These are phyloP conservation scores for Phylloporus sp. DNA, from an alignment of 1,284 basidiomycete species.

Conservation along the genomic window DNA sequence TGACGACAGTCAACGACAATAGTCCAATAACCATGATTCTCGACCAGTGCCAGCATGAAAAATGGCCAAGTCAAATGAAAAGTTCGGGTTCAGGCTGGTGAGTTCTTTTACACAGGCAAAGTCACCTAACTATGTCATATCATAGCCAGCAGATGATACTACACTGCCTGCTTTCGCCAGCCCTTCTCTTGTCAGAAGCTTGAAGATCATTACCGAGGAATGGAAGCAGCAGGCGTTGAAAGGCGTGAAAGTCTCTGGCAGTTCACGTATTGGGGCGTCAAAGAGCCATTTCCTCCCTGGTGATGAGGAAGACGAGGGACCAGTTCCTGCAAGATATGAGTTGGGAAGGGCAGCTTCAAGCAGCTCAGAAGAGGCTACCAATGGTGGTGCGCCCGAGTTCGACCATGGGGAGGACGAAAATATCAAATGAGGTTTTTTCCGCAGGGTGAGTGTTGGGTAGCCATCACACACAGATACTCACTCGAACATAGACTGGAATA, in stretches of 20 bases:
- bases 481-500: background rate
- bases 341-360: no score
- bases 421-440: background rate
- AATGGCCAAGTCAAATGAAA: background rate
- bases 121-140: no score
- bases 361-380: no score
- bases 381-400: background rate
- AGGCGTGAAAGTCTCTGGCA: background rate
- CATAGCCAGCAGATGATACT: background rate
- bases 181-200: background rate
- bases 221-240: background rate
- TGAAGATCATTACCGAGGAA: background rate
- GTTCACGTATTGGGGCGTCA: background rate
- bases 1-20: background rate
- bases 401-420: background rate
- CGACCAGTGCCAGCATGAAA: background rate
- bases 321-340: background rate
- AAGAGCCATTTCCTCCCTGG: background rate
- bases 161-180: background rate
- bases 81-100: slow-evolving; percentile 1
- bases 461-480: background rate
- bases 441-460: background rate
- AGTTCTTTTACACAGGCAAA: background rate
- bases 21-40: background rate
- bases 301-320: background rate